phyloP scores from a whole-genome alignment of 768 basidiomycete genomes.

The Mycena floridula region DNA sequence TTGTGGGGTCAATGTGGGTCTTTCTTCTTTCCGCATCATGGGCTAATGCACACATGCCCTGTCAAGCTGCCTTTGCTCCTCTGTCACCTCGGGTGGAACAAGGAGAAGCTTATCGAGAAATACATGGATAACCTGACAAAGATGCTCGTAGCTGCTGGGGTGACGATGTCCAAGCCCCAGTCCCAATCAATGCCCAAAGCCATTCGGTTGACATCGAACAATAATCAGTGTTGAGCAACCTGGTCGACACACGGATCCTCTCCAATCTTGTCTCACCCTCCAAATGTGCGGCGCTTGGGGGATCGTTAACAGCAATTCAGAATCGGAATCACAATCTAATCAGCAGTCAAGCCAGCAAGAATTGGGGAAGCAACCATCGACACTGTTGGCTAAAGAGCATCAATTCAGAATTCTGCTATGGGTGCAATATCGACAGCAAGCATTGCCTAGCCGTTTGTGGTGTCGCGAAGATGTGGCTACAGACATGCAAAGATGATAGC shows the following conservation, averaged over 20 bases:
- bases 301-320: no score
- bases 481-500: constrained; percentile 95
- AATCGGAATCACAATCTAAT: no score
- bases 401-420: constrained; percentile 91
- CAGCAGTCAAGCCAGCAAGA: no score
- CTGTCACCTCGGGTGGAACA: constrained; percentile 89
- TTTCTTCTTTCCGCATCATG: neutral
- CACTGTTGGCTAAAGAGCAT: neutral
- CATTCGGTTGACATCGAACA: constrained; percentile 52
- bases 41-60: neutral
- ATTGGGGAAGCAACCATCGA: neutral
- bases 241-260: constrained; percentile 43
- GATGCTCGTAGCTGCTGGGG: constrained; percentile 72
- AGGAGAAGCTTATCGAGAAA: constrained; percentile 91
- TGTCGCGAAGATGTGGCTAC: constrained; percentile 89
- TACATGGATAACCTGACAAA: constrained; percentile 88
- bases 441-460: constrained; percentile 89
- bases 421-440: constrained; percentile 82
- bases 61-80: no score
- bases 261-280: constrained; percentile 26
- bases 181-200: constrained; percentile 17
- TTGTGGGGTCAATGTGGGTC: constrained; percentile 82
- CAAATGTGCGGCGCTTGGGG: constrained; percentile 62
- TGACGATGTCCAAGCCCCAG: constrained; percentile 37
- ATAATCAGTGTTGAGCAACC: constrained; percentile 85